phyloP scores from a whole-genome alignment of 352 stramenopile genomes.

The Phytopythium vexans region DNA sequence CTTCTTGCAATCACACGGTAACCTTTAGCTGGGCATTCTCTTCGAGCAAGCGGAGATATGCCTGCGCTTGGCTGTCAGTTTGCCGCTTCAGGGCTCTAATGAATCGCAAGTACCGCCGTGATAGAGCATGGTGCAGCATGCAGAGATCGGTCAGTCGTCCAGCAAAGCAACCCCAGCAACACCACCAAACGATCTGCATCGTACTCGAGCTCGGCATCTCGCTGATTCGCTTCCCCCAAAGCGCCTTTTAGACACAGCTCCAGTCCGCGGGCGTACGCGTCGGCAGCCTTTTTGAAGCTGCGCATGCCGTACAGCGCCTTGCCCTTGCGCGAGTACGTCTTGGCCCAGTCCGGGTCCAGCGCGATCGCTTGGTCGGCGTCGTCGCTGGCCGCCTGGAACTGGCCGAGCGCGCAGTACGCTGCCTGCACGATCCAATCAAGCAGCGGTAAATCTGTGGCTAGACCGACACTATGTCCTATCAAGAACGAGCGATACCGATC shows the following conservation, averaged over 20 bases:
- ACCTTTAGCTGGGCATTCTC: constrained; percentile 77
- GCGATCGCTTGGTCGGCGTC: constrained; percentile 62
- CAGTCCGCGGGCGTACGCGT: constrained; percentile 70
- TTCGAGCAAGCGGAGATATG: constrained; percentile 71
- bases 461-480: background rate
- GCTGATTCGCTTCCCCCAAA: constrained; percentile 55
- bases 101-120: background rate
- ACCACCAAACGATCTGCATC: constrained; percentile 3
- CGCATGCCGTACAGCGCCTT: constrained; percentile 73
- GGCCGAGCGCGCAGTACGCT: constrained; percentile 58
- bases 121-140: no score
- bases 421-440: constrained; percentile 16
- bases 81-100: constrained; percentile 61
- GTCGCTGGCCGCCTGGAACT: constrained; percentile 40
- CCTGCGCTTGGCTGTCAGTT: constrained; percentile 61
- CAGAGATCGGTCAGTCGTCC: background rate
- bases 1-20: background rate
- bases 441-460: no score
- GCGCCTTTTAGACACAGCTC: constrained; percentile 72
- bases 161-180: background rate
- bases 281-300: constrained; percentile 60
- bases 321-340: constrained; percentile 75
- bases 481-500: constrained; percentile 29
- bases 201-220: constrained; percentile 72
- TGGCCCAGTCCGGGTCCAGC: constrained; percentile 66